Conservation (phyloP, 1,139 yeast species). For the Taphrina betulina region DNA sequence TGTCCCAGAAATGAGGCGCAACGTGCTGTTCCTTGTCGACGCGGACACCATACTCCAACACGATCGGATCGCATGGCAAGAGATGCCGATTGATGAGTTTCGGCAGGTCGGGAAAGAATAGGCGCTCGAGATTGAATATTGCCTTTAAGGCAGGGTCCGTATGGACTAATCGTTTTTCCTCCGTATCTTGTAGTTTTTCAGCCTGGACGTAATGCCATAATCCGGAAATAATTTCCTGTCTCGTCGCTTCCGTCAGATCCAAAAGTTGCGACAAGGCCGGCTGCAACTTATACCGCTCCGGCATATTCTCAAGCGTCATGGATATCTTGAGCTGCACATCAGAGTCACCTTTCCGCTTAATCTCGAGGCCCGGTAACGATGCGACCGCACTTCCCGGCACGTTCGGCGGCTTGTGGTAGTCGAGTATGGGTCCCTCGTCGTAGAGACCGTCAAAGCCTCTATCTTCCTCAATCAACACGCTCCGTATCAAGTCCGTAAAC, state of each 20-base stretch:
- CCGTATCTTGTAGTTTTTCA: constrained; percentile 61
- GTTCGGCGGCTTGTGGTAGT: constrained; percentile 60
- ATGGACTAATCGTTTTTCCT: constrained; percentile 59
- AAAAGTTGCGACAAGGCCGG: constrained; percentile 66
- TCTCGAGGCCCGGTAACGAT: constrained; percentile 84
- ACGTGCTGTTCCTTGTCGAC: constrained; percentile 52
- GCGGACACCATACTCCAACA: constrained; percentile 68
- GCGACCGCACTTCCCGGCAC: constrained; percentile 46
- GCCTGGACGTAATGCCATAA: constrained; percentile 86
- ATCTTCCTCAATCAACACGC: constrained; percentile 74
- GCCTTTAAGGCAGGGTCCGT: constrained; percentile 66
- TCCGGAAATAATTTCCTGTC: constrained; percentile 79
- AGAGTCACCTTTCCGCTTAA: constrained; percentile 70
- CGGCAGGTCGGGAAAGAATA: constrained; percentile 70
- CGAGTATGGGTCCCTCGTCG: constrained; percentile 51
- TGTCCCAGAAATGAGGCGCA: constrained; percentile 50
- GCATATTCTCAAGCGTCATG: constrained; percentile 70
- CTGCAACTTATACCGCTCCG: constrained; percentile 63
- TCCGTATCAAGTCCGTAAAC: constrained; percentile 79
- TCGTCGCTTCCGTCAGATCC: constrained; percentile 65
- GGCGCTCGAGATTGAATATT: constrained; percentile 54
- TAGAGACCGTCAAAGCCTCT: constrained; percentile 47
- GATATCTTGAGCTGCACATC: constrained; percentile 71
- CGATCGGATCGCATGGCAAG: constrained; percentile 74
- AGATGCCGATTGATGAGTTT: constrained; percentile 65